Percentiles rank a stretch among this genome's conserved stretches.
These are phyloP conservation scores for Neonectria magnoliae DNA, from an alignment of 2,329 filamentous ascomycete species.

Conservation along the genomic window DNA sequence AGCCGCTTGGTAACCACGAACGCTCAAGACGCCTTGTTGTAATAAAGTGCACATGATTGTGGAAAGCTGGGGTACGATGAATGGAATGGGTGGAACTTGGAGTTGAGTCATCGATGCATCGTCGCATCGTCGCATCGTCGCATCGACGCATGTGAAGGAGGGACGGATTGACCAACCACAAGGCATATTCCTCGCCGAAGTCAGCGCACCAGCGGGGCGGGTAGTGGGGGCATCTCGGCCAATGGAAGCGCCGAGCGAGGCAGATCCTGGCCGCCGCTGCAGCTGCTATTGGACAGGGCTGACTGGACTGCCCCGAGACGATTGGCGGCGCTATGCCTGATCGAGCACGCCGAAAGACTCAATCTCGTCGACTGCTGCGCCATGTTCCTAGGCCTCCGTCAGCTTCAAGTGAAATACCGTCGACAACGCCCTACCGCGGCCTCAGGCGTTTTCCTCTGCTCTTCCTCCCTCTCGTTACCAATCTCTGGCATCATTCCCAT, in stretches of 20 bases:
- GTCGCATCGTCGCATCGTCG: background rate
- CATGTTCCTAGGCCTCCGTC: constrained; percentile 37
- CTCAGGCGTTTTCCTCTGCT: constrained; percentile 45
- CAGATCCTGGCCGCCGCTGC: constrained; percentile 14
- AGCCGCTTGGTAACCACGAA: background rate
- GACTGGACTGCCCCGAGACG: constrained; percentile 14
- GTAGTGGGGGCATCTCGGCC: constrained; percentile 38
- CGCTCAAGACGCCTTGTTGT: background rate
- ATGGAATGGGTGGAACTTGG: constrained; percentile 9
- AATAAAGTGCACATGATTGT: background rate
- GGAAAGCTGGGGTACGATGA: constrained; percentile 37
- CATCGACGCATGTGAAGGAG: constrained; percentile 15
- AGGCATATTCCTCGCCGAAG: constrained; percentile 48
- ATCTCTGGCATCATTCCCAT: constrained; percentile 6
- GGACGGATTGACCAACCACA: constrained; percentile 47
- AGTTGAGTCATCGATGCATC: constrained; percentile 47
- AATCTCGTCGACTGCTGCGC: constrained; percentile 47
- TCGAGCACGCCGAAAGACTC: constrained; percentile 58
- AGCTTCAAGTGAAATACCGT: constrained; percentile 50
- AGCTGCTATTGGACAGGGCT: constrained; percentile 41
- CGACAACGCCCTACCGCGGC: constrained; percentile 46
- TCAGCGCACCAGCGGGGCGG: constrained; percentile 40
- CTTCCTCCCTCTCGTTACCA: constrained; percentile 27
- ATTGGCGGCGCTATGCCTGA: constrained; percentile 47
- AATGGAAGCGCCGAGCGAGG: constrained; percentile 36